Base-by-base conservation (phyloP, 768 basidiomycete species). In the Gloeostereum incarnatum region DNA sequence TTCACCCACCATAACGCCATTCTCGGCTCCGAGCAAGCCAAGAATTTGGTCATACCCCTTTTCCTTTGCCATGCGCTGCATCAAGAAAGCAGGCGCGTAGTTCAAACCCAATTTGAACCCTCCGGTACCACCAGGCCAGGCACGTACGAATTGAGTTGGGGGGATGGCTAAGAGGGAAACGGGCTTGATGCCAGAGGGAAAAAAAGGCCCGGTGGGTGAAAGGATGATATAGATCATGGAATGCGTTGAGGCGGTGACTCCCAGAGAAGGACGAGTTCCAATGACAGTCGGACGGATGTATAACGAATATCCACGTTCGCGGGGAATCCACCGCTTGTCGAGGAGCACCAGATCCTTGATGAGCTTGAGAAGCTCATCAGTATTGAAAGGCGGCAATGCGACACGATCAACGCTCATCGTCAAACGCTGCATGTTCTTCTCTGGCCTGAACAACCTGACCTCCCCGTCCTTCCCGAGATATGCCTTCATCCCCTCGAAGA, bases 401-500 rank as follows among this genome's bases (percentile, higher is more conserved):
- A 88, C 66, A 35, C 90, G 76, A 1, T 68, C 74, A 0, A 74
- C 74, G 16, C 81, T 85, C 24, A 69, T 64, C 31, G 69, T 63
- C 58, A 97, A 69, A 19, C 92, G 81, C 19, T 70, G 71, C 88
- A 93, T 90, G 57, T 94, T 94, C 56, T 72, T 60, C 21, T 86
- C 68, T 0, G 91, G 90, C 21, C 91, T 66, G 67, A 96, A 96
- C 25, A 94, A 59, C 5, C 83, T 68, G 1, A 78, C 69, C 35
- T 74, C 71, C 1, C 88, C 89, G 41, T 85, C 68, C n/a, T 75
- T 70, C 8, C 75, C 79, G 1, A 74, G 42, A 55, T 83, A 85
- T 0, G 86, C 84, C 63, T 73, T 94, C 75, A 94, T 79, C 5
- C 92, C 88, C 57, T 96, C 91, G 51, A 96, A 92, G 13, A 81